These are phyloP conservation scores for Cyclotella baltica DNA, from an alignment of 108 stramenopile species.

Conservation along the genomic window DNA sequence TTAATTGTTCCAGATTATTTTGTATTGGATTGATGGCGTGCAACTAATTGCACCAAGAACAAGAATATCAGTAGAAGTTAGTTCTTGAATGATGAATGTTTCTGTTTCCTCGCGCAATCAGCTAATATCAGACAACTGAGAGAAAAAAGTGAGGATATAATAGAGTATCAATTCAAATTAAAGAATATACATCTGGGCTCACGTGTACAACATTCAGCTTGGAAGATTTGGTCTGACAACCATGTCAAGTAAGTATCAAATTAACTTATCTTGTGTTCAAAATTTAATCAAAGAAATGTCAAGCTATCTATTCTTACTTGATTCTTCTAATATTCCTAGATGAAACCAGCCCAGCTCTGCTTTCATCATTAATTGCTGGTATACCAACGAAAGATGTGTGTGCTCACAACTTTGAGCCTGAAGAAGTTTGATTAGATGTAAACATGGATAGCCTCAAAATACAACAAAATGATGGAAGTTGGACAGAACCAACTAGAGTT, in stretches of 20 bases:
- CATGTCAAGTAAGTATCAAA: constrained; percentile 44
- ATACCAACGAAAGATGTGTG: constrained; percentile 56
- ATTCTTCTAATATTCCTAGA: constrained; percentile 69
- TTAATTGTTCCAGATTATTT: constrained; percentile 71
- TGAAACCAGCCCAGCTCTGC: constrained; percentile 61
- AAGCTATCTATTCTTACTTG: neutral
- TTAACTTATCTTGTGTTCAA: no score
- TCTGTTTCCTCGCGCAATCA: constrained; percentile 74
- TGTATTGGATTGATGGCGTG: constrained; percentile 59
- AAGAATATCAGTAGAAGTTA: constrained; percentile 82
- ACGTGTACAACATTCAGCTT: constrained; percentile 75
- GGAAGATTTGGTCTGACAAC: neutral
- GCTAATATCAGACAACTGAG: constrained; percentile 78
- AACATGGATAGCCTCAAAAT: constrained; percentile 40
- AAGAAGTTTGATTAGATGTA: constrained; percentile 56
- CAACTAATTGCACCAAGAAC: constrained; percentile 73
- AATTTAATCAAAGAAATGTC: neutral
- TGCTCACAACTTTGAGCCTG: constrained; percentile 54
- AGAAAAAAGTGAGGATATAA: neutral
- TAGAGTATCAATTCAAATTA: neutral
- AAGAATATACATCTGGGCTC: neutral
- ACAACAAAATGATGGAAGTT: constrained; percentile 29
- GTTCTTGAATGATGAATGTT: constrained; percentile 63
- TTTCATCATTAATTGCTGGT: constrained; percentile 59
- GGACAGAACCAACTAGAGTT: constrained; percentile 21